phyloP scores from a whole-genome alignment of 176 grass and related monocot species.

The Avena insularis region DNA sequence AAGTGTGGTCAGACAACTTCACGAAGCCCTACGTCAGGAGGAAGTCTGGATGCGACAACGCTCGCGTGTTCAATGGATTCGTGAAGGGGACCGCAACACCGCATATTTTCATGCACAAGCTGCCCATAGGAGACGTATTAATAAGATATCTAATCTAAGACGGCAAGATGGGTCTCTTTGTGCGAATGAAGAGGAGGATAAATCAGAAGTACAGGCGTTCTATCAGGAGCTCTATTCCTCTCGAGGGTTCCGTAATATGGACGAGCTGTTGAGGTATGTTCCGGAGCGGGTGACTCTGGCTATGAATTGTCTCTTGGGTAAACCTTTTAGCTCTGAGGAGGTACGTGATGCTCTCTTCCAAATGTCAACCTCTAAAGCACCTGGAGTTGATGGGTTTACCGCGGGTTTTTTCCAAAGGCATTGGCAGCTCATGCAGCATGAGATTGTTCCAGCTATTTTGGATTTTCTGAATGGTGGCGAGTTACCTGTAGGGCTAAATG shows the following conservation, averaged over 20 bases:
- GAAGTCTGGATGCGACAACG: background rate
- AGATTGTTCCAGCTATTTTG: background rate
- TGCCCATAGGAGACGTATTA: background rate
- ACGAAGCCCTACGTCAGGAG: background rate
- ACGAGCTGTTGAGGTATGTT: background rate
- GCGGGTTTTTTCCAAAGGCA: background rate
- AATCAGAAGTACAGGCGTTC: background rate
- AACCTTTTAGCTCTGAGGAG: background rate
- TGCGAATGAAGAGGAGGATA: background rate
- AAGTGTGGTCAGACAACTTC: background rate
- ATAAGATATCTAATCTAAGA: background rate
- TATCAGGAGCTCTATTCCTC: background rate
- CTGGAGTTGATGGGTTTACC: too few species aligned
- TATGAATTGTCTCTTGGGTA: background rate
- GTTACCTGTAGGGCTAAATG: background rate
- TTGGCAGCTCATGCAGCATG: background rate
- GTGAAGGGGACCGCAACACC: background rate
- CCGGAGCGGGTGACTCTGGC: background rate
- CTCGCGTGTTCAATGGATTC: background rate
- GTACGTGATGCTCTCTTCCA: background rate
- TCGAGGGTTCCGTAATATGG: background rate
- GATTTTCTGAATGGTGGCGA: background rate
- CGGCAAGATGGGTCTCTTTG: background rate
- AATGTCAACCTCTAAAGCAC: background rate
- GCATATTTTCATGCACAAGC: background rate